Conservation (phyloP, 768 basidiomycete species). For the Lactifluus pinguis region DNA sequence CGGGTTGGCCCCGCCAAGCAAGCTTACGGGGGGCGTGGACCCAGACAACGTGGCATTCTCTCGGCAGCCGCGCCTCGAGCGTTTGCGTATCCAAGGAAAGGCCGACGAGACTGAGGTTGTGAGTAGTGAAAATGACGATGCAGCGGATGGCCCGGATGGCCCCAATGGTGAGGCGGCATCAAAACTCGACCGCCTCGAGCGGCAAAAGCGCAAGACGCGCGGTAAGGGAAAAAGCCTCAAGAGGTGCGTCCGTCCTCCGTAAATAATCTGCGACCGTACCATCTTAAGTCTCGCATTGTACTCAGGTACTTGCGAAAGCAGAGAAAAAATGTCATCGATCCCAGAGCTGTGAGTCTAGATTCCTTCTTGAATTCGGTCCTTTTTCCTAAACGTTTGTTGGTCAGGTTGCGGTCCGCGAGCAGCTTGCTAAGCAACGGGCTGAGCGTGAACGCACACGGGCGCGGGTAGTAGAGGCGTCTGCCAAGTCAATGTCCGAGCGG, state of each 20-base stretch:
- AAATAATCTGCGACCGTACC: background rate
- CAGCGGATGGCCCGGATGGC: conserved; percentile 33
- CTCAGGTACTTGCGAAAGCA: conserved; percentile 72
- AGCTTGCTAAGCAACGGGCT: conserved; percentile 31
- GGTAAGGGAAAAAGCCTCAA: conserved; percentile 84
- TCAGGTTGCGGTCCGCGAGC: conserved; percentile 37
- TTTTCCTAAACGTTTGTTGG: conserved; percentile 26
- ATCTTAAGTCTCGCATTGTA: background rate
- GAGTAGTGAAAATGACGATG: conserved; percentile 22
- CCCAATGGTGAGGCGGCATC: conserved; percentile 23
- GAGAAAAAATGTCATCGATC: conserved; percentile 92
- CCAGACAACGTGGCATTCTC: conserved; percentile 49
- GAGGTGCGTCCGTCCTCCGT: conserved; percentile 31
- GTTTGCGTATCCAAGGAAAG: conserved; percentile 65
- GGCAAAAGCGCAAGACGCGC: conserved; percentile 73
- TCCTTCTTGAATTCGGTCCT: background rate
- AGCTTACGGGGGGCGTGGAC: conserved; percentile 42
- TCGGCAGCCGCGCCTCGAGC: conserved; percentile 68
- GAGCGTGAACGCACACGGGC: conserved; percentile 25
- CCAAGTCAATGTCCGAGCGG: conserved; percentile 21
- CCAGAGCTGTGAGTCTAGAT: conserved; percentile 44
- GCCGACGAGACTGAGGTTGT: conserved; percentile 56
- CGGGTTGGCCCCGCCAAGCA: conserved; percentile 51
- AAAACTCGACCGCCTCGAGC: conserved; percentile 29
- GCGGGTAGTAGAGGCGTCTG: conserved; percentile 16